phyloP scores from a whole-genome alignment of 805 yeast species.

The Metschnikowia proteae region DNA sequence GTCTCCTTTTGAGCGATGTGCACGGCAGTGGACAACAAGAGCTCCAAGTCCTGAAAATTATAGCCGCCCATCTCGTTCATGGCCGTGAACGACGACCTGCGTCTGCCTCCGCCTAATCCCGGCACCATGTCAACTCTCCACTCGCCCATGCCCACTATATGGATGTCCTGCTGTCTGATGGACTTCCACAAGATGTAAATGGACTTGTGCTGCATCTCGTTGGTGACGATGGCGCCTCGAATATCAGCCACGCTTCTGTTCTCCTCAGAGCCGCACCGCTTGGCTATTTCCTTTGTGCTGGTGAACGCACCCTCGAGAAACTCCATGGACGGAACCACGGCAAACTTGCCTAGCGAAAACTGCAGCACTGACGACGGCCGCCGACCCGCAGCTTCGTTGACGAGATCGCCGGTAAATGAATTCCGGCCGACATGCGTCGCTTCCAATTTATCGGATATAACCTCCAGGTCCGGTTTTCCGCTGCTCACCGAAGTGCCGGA shows the following conservation, averaged over 20 bases:
- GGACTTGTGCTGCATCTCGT: slow-evolving; percentile 35
- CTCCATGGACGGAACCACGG: slow-evolving; percentile 27
- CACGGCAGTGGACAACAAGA: slow-evolving; percentile 30
- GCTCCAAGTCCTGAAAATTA: slow-evolving; percentile 39
- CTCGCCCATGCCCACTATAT: slow-evolving; percentile 36
- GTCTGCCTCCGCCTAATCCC: slow-evolving; percentile 19
- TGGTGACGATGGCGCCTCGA: slow-evolving; percentile 38
- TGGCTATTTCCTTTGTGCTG: slow-evolving; percentile 8
- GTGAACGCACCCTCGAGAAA: neutral
- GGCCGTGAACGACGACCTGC: slow-evolving; percentile 38
- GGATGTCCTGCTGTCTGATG: slow-evolving; percentile 16
- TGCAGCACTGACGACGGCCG: slow-evolving; percentile 27
- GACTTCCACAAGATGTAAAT: slow-evolving; percentile 33
- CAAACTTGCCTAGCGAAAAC: slow-evolving; percentile 27
- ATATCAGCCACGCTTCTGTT: slow-evolving; percentile 19
- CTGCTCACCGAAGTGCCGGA: slow-evolving; percentile 18
- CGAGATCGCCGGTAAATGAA: neutral
- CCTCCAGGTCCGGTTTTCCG: neutral
- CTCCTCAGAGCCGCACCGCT: slow-evolving; percentile 9
- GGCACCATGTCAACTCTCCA: slow-evolving; percentile 25
- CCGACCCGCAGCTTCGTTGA: neutral
- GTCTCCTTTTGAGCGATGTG: slow-evolving; percentile 24
- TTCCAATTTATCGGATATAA: neutral
- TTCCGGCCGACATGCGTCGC: neutral
- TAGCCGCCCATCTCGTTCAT: slow-evolving; percentile 38